These are phyloP conservation scores for Sporothrix schenckii DNA, from an alignment of 2,329 filamentous ascomycete species.

Conservation along the genomic window DNA sequence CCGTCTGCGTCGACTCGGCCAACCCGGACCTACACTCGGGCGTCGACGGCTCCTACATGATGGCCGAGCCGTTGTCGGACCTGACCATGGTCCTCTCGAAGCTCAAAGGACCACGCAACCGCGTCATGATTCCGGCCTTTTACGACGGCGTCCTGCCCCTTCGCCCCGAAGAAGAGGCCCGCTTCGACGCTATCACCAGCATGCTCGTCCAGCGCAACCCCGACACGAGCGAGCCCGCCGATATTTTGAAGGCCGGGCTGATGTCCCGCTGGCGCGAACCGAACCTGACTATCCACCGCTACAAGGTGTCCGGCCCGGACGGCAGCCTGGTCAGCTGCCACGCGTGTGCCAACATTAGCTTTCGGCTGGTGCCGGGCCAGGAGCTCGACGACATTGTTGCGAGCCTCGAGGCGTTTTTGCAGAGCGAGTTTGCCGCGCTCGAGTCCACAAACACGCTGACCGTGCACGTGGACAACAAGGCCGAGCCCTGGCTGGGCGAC, in stretches of 20 bases:
- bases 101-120: slow-evolving; percentile 78
- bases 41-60: slow-evolving; percentile 89
- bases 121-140: slow-evolving; percentile 82
- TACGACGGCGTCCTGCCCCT: slow-evolving; percentile 81
- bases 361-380: slow-evolving; percentile 92
- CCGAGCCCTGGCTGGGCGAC: slow-evolving; percentile 95
- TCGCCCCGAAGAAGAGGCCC: slow-evolving; percentile 72
- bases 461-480: slow-evolving; percentile 86
- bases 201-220: slow-evolving; percentile 75
- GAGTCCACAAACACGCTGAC: slow-evolving; percentile 79
- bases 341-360: slow-evolving; percentile 83
- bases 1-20: slow-evolving; percentile 81
- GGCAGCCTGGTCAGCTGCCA: slow-evolving; percentile 89
- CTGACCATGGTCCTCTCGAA: slow-evolving; percentile 80
- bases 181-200: slow-evolving; percentile 82
- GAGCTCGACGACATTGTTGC: slow-evolving; percentile 76
- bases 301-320: slow-evolving; percentile 89
- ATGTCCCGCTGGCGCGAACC: slow-evolving; percentile 96
- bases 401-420: slow-evolving; percentile 67
- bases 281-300: slow-evolving; percentile 88
- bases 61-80: slow-evolving; percentile 91
- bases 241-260: slow-evolving; percentile 77
- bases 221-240: slow-evolving; percentile 55
- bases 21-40: slow-evolving; percentile 91
- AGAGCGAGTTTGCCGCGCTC: slow-evolving; percentile 70